Evolutionary conservation across 2,329 filamentous ascomycete genomes (phyloP).

Genomic region (Hypoxylon sp.): DNA sequence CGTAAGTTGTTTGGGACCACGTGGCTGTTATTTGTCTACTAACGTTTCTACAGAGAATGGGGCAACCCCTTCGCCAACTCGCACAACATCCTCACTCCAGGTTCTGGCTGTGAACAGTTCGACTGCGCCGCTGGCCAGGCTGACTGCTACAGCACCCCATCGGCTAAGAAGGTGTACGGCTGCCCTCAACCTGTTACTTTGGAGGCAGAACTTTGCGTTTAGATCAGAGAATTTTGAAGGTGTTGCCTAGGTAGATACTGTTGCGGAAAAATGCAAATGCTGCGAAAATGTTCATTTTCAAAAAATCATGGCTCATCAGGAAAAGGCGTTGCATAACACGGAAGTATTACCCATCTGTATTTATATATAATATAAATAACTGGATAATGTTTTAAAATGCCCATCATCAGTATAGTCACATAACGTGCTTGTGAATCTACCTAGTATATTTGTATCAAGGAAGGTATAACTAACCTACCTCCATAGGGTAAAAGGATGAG

Average conservation of each 20-base stretch:
- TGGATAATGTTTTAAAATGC: too few relatives aligned
- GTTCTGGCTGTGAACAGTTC: constrained; percentile 57
- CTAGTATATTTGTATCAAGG: too few relatives aligned
- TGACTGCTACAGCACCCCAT: constrained; percentile 59
- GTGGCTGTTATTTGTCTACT: constrained; percentile 17
- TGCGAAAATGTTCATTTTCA: not conserved
- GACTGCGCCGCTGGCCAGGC: constrained; percentile 57
- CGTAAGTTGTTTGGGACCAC: constrained; percentile 45
- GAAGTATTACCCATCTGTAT: not conserved
- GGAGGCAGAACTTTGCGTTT: constrained; percentile 53
- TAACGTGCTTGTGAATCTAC: not conserved
- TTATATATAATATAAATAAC: not conserved
- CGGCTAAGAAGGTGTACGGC: constrained; percentile 58
- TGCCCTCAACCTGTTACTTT: constrained; percentile 60
- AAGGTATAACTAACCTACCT: too few relatives aligned
- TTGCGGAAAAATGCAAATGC: not conserved
- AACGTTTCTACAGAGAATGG: constrained; percentile 49
- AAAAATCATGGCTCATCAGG: not conserved
- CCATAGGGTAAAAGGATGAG: too few relatives aligned
- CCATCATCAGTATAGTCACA: not conserved
- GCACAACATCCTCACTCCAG: constrained; percentile 57
- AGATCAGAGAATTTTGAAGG: constrained; percentile 5
- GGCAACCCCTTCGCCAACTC: constrained; percentile 59
- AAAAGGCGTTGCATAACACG: not conserved
- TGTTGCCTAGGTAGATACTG: not conserved